Conservation (phyloP, 164 flowering plant genomes). For the Echeveria elegans region DNA sequence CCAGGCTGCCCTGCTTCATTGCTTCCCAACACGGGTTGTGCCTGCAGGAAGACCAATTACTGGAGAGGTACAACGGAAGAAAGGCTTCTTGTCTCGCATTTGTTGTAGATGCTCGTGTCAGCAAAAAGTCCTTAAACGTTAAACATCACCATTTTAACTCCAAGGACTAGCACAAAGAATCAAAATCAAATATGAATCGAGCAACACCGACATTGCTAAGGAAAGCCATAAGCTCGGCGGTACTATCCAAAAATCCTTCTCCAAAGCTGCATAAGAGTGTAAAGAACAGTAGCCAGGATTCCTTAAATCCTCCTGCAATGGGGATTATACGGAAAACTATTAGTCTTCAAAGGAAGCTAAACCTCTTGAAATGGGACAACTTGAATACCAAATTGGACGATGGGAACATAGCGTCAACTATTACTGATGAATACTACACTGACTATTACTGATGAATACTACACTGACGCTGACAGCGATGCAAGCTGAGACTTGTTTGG, state of each 20-base stretch:
- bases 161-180: background rate
- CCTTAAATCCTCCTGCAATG: conserved; percentile 18
- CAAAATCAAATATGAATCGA: background rate
- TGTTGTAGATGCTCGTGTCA: conserved; percentile 36
- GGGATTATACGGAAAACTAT: conserved; percentile 21
- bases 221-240: background rate
- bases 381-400: conserved; percentile 22
- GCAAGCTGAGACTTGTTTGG: conserved; percentile 85
- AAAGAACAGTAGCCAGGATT: conserved; percentile 22
- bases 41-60: conserved; percentile 11
- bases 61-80: conserved; percentile 17
- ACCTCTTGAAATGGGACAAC: conserved; percentile 35
- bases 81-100: conserved; percentile 30
- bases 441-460: conserved; percentile 13
- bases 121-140: conserved; percentile 28
- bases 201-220: background rate
- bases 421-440: conserved; percentile 9
- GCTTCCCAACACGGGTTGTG: conserved; percentile 9
- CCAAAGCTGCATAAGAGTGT: conserved; percentile 9
- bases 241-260: background rate
- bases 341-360: conserved; percentile 26
- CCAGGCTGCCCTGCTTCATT: conserved; percentile 41
- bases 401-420: conserved; percentile 12
- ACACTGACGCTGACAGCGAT: conserved; percentile 45
- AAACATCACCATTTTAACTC: conserved; percentile 8